Base-by-base conservation (phyloP, 306 rosid species). In the Gillenia trifoliata region DNA sequence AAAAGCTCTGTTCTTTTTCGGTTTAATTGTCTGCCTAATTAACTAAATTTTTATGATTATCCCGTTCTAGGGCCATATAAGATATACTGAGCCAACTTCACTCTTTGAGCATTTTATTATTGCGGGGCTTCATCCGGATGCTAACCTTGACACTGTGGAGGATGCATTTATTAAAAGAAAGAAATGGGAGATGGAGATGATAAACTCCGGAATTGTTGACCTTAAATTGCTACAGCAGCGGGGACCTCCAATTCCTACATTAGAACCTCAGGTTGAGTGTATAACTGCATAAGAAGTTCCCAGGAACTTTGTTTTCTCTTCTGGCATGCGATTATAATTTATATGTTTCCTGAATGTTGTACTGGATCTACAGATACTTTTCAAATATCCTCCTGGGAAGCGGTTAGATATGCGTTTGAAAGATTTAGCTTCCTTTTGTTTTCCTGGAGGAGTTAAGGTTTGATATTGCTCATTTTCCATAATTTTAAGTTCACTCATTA, bases 31-130 rank as follows among this genome's bases (percentile, higher is more conserved):
- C 79, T 43, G 49, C 77, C 66, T 77, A 67, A 72, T 72, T 56
- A 81, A 71, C 77, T 30, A 8, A 79, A 80, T 77, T 70, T 81
- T 47, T 65, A 38, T 65, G 75, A 72, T 77, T 75, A 75, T 82
- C 57, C 73, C 77, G 75, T 73, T 89, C 85, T 82, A 93, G 98
- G 93, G 83, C 75, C 78, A 60, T 81, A 75, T 74, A 61, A 81
- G 79, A 73, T 87, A 83, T 80, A 83, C 81, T 82, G 97, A 94
- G 78, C 96, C 98, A 68, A 70, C 80, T 70, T 88, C 92, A 76
- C 91, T 94, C 78, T 94, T 90, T 83, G 98, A 94, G 84, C 96
- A 90, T 85, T 88, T 94, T 73, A 85, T 94, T 83, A 86, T 94
- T 76, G 91, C 71, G 82, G 98, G 98, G 87, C 92, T 93, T 85